Base-by-base conservation (phyloP, 371 early-diverging fungal species). In the Mortierella sp. region DNA sequence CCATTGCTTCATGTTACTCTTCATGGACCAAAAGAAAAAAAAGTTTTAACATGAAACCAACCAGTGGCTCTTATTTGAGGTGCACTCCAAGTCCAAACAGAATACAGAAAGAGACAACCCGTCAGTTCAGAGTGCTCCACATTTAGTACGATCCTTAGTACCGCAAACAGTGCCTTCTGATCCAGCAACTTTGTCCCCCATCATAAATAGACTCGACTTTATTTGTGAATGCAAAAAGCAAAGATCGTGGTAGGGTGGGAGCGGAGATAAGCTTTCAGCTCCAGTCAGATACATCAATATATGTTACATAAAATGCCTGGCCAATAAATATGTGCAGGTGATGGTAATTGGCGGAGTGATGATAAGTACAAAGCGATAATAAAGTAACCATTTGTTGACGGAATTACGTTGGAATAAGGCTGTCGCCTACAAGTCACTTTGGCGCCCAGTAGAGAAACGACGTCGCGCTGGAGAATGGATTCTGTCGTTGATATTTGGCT, bases 401-500 rank as follows among this genome's bases (percentile, higher is more conserved):
- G 43, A 10, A 15, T 15, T 10, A 43, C 10, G 4, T 10, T 2
- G 15, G 43, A 43, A 43, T 10, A 43, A 43, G 3, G 15, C 13
- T 50, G n/a, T n/a, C 16, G 13, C 32, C 28, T 55, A 55, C 4
- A 22, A 19, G 7, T 50, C 60, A n/a, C 36, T 55, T 9, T 62
- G 64, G 24, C 48, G 58, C 6, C 15, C 57, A 32, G 22, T 38
- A 16, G 57, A 59, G 5, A 22, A 16, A 1, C 74, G 70, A 28
- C 67, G 67, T 21, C 64, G 57, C 19, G 22, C 6, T 2, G 61
- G 16, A 24, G 58, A 36, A 4, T 55, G 66, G 43, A 11, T 32
- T 21, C 50, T 33, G 0, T 69, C 74, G 28, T 66, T 67, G 41
- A 38, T 15, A 0, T 58, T 85, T 6, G 88, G 88, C 33, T 59